These are phyloP conservation scores for Diaporthe sp. DNA, from an alignment of 2,329 filamentous ascomycete species.

Conservation along the genomic window DNA sequence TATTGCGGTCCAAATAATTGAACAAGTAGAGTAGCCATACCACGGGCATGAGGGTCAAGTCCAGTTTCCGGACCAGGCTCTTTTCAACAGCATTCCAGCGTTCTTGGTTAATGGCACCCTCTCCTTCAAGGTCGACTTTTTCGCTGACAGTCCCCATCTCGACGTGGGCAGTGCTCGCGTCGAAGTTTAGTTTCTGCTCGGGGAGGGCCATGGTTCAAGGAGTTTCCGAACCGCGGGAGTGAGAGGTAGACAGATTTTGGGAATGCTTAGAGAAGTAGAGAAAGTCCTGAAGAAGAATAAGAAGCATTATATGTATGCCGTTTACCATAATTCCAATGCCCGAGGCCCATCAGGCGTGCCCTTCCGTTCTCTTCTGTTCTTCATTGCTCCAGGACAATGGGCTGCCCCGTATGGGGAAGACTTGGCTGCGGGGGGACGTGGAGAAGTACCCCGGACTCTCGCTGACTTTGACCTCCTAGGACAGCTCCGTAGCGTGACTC, in stretches of 20 bases:
- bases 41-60: constrained; percentile 56
- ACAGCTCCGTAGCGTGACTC: constrained; percentile 12
- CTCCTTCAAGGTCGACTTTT: not conserved
- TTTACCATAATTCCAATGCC: not conserved
- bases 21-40: constrained; percentile 56
- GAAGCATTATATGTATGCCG: not conserved
- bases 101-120: not conserved
- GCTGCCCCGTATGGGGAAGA: not conserved
- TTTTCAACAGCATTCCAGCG: constrained; percentile 50
- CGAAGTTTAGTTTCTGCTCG: not conserved
- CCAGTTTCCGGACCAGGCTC: constrained; percentile 54
- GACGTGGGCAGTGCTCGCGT: not conserved
- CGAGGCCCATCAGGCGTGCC: not conserved
- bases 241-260: too few relatives aligned
- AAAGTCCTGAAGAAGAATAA: not conserved
- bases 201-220: not conserved
- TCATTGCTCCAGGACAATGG: not conserved
- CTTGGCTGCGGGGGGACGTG: constrained; percentile 5
- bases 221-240: not conserved
- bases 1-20: constrained; percentile 18
- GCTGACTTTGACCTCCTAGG: not conserved
- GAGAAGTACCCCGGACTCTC: constrained; percentile 3
- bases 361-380: not conserved
- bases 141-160: not conserved
- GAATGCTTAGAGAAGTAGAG: not conserved